phyloP scores from a whole-genome alignment of 139 green algal species.

The Chlorella vulgaris region DNA sequence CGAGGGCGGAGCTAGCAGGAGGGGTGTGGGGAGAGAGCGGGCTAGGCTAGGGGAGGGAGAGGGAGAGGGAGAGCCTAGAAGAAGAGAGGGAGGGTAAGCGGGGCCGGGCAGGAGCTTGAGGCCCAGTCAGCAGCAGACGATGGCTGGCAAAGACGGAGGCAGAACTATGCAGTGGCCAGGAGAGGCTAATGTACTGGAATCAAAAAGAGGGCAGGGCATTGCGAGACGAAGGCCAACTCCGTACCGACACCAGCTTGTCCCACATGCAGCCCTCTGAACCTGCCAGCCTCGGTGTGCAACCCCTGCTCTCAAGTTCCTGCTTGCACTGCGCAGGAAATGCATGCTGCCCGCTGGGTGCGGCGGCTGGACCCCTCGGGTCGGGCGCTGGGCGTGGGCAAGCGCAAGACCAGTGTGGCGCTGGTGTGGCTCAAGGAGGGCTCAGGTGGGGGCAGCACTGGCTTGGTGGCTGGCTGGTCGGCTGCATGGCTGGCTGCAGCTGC shows the following conservation, averaged over 20 bases:
- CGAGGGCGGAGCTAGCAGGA: not conserved
- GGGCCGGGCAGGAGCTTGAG: no score
- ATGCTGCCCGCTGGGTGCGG: constrained; percentile 39
- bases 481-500: no score
- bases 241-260: not conserved
- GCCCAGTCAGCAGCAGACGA: no score
- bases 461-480: not conserved
- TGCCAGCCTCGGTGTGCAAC: not conserved
- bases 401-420: constrained; percentile 67
- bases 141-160: no score
- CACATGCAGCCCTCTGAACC: not conserved
- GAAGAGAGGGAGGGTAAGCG: no score
- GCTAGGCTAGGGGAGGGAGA: not conserved
- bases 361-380: constrained; percentile 66
- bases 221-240: no score
- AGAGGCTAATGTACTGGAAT: no score
- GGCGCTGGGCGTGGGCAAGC: constrained; percentile 64
- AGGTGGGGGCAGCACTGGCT: constrained; percentile 9
- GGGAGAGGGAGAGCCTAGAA: no score
- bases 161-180: no score
- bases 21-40: not conserved
- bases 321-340: not conserved
- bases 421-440: constrained; percentile 62
- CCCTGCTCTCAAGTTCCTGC: not conserved
- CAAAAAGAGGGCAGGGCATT: no score